Evolutionary conservation across 2,329 filamentous ascomycete species (phyloP).

Genomic region (Fusarium sp.): DNA sequence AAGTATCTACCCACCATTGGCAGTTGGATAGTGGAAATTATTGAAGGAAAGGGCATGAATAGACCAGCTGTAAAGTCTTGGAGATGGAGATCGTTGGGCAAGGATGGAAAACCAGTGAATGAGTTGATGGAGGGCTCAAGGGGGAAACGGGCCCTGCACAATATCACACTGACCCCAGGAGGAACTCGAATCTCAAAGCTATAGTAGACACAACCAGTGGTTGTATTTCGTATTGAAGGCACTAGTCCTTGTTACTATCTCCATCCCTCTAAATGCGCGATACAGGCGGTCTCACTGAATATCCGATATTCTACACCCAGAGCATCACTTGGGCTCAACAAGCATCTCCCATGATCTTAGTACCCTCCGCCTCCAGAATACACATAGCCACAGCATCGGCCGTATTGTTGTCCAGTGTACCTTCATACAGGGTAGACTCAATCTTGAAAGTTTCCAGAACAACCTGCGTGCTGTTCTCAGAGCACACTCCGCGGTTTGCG

Average conservation of each 20-base stretch:
- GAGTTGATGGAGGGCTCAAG: background rate
- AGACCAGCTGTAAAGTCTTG: background rate
- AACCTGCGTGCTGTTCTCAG: background rate
- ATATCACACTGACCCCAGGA: background rate
- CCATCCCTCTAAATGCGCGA: no score
- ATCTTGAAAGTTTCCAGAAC: background rate
- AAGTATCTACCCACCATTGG: constrained; percentile 70
- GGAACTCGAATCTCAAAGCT: background rate
- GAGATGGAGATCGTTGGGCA: background rate
- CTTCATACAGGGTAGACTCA: background rate
- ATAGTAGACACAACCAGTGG: background rate
- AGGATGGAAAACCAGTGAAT: background rate
- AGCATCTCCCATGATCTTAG: background rate
- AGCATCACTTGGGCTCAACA: background rate
- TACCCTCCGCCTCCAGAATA: background rate
- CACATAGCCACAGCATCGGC: background rate
- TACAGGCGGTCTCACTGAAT: no score
- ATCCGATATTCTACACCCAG: no score
- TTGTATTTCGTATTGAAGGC: no score
- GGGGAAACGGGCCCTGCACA: background rate
- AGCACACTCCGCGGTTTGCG: background rate
- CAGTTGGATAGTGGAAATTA: constrained; percentile 59
- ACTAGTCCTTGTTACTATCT: no score
- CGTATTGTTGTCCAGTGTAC: background rate
- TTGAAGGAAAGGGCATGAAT: background rate